phyloP scores from a whole-genome alignment of 176 grass and related monocot species.

The Hordeum marinum region DNA sequence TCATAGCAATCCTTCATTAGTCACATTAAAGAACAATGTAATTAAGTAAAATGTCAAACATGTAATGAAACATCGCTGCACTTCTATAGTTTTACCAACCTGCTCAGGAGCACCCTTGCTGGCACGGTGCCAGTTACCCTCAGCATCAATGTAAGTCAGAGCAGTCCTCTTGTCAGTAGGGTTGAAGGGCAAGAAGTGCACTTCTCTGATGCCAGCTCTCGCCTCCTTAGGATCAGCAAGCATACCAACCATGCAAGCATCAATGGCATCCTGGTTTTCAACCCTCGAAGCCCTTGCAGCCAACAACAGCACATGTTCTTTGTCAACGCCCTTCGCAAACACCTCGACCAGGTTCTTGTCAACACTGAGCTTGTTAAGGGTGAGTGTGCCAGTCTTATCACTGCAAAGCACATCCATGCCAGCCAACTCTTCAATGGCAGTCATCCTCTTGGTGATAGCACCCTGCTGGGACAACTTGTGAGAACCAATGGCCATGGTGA shows the following conservation, averaged over 20 bases:
- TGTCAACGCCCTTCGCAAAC: conserved; percentile 75
- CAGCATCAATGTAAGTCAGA: conserved; percentile 76
- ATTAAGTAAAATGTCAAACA: neutral
- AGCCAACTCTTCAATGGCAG: conserved; percentile 95
- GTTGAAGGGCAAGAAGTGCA: conserved; percentile 99
- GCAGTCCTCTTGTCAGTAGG: conserved; percentile 98
- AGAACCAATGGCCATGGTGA: conserved; percentile 97
- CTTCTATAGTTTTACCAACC: conserved; percentile 19
- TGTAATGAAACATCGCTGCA: neutral
- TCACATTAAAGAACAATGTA: conserved; percentile 13
- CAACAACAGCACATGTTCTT: conserved; percentile 76
- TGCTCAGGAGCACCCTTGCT: conserved; percentile 99
- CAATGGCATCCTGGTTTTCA: conserved; percentile 96
- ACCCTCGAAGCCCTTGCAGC: conserved; percentile 80
- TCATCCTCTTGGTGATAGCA: conserved; percentile 99
- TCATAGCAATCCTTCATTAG: conserved; percentile 18
- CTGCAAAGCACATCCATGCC: conserved; percentile 98
- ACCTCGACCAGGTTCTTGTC: conserved; percentile 91
- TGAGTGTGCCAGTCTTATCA: conserved; percentile 93
- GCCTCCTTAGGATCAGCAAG: conserved; percentile 99
- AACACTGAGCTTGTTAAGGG: conserved; percentile 90
- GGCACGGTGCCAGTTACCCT: conserved; percentile 86
- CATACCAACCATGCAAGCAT: conserved; percentile 99
- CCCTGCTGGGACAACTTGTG: conserved; percentile 96
- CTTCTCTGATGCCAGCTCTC: conserved; percentile 86